Conservation (phyloP, 2,329 filamentous ascomycete genomes). For the Amauroascus niger region DNA sequence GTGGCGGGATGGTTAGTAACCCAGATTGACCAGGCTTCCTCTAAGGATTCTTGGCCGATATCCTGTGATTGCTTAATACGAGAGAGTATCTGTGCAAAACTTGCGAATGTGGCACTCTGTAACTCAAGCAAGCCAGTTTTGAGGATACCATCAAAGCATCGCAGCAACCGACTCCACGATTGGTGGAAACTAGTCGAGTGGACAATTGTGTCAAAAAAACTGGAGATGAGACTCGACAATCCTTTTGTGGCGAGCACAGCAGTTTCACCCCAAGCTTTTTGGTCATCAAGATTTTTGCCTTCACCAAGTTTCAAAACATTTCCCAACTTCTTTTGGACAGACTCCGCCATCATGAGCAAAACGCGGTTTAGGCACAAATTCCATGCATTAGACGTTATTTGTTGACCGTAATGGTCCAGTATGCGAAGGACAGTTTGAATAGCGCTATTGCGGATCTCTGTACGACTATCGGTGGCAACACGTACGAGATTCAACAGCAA, state of each 20-base stretch:
- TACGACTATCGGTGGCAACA: slow-evolving; percentile 33
- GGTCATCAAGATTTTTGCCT: slow-evolving; percentile 16
- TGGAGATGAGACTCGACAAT: slow-evolving; percentile 61
- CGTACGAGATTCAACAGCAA: slow-evolving; percentile 34
- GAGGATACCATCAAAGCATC: slow-evolving; percentile 56
- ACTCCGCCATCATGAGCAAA: slow-evolving; percentile 65
- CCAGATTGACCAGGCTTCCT: slow-evolving; percentile 62
- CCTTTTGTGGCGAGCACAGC: slow-evolving; percentile 64
- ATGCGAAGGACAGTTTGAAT: slow-evolving; percentile 86
- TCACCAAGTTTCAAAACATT: slow-evolving; percentile 19
- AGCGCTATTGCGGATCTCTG: slow-evolving; percentile 48
- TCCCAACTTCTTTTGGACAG: slow-evolving; percentile 49
- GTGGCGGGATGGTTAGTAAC: slow-evolving; percentile 52
- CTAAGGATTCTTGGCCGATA: slow-evolving; percentile 43
- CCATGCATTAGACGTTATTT: slow-evolving; percentile 69
- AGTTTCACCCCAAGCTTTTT: slow-evolving; percentile 60
- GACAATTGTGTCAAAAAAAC: slow-evolving; percentile 64
- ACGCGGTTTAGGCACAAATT: slow-evolving; percentile 71
- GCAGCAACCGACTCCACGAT: slow-evolving; percentile 66
- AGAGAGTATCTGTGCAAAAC: slow-evolving; percentile 52
- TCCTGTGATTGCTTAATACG: slow-evolving; percentile 37
- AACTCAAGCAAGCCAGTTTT: slow-evolving; percentile 58
- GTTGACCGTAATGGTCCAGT: slow-evolving; percentile 81
- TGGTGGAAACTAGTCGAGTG: slow-evolving; percentile 56
- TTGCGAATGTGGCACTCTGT: slow-evolving; percentile 61